phyloP scores from a whole-genome alignment of 2,329 filamentous ascomycete genomes.

The Colletotrichum brevisporum region DNA sequence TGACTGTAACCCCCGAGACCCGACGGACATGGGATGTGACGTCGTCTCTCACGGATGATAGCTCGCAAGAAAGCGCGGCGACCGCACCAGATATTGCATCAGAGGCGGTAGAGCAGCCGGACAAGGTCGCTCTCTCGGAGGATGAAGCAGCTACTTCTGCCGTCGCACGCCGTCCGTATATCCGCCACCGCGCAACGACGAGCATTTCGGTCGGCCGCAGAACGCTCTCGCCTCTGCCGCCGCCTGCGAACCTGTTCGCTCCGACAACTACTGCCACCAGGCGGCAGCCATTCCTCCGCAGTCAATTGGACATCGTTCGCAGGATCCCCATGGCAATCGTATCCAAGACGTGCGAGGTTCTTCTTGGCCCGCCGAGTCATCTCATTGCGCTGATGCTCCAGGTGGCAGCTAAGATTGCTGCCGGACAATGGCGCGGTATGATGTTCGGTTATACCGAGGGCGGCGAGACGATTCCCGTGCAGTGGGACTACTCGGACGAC shows the following conservation, averaged over 20 bases:
- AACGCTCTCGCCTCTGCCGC: slow-evolving; percentile 76
- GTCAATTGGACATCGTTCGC: slow-evolving; percentile 60
- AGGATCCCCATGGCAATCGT: slow-evolving; percentile 76
- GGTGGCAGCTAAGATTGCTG: slow-evolving; percentile 82
- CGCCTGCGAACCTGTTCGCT: slow-evolving; percentile 75
- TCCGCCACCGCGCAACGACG: slow-evolving; percentile 69
- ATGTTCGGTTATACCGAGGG: slow-evolving; percentile 68
- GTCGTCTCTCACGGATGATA: slow-evolving; percentile 46
- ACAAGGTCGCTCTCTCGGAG: slow-evolving; percentile 27
- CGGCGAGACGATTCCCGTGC: slow-evolving; percentile 68
- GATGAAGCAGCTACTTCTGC: slow-evolving; percentile 42
- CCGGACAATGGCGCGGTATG: slow-evolving; percentile 73
- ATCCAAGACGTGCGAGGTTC: slow-evolving; percentile 81
- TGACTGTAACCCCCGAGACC: slow-evolving; percentile 51
- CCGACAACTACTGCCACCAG: slow-evolving; percentile 53
- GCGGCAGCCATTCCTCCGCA: slow-evolving; percentile 51
- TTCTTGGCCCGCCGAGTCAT: slow-evolving; percentile 85
- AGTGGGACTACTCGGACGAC: slow-evolving; percentile 74
- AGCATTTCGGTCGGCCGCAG: slow-evolving; percentile 66
- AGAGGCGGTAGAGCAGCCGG: slow-evolving; percentile 28
- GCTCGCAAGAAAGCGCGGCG: slow-evolving; percentile 47
- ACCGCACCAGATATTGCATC: slow-evolving; percentile 42
- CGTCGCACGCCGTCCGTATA: slow-evolving; percentile 54
- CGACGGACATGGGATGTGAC: slow-evolving; percentile 48
- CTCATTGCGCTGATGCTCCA: slow-evolving; percentile 84